These are phyloP conservation scores for Pyrenula aspistea DNA, from an alignment of 495 filamentous ascomycete species.

Conservation along the genomic window DNA sequence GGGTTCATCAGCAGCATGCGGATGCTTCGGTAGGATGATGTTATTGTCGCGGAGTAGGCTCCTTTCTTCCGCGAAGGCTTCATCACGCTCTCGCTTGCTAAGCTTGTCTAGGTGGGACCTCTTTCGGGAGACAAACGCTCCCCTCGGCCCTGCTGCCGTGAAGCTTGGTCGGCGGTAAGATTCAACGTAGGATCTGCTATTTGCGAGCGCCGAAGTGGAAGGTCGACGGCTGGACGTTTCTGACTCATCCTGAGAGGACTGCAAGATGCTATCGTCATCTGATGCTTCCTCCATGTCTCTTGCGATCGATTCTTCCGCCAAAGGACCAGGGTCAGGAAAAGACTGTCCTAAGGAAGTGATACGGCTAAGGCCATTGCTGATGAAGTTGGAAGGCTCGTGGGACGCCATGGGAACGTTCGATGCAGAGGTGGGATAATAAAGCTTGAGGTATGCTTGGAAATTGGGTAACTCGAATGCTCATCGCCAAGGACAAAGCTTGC, in stretches of 20 bases:
- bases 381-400: not conserved
- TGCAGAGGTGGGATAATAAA: too few species aligned
- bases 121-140: slow-evolving; percentile 28
- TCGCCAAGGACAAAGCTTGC: too few species aligned
- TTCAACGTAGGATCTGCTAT: slow-evolving; percentile 46
- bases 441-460: too few species aligned
- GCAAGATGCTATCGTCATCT: slow-evolving; percentile 26
- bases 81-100: slow-evolving; percentile 47
- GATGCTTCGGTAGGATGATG: slow-evolving; percentile 54
- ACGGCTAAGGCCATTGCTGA: slow-evolving; percentile 2
- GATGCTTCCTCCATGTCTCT: slow-evolving; percentile 52
- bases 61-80: slow-evolving; percentile 59
- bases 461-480: too few species aligned
- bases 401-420: not conserved
- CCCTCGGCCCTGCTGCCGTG: slow-evolving; percentile 46
- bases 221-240: slow-evolving; percentile 35
- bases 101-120: slow-evolving; percentile 36
- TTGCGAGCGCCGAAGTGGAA: slow-evolving; percentile 21
- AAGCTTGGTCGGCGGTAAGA: slow-evolving; percentile 58
- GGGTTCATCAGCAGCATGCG: slow-evolving; percentile 46
- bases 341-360: slow-evolving; percentile 18
- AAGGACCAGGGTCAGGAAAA: slow-evolving; percentile 46
- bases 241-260: slow-evolving; percentile 31
- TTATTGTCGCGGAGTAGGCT: slow-evolving; percentile 68
- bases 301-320: slow-evolving; percentile 58